Percentiles rank a stretch among this genome's conserved stretches.
phyloP scores from a whole-genome alignment of 345 rosid species.

The Angophora floribunda region DNA sequence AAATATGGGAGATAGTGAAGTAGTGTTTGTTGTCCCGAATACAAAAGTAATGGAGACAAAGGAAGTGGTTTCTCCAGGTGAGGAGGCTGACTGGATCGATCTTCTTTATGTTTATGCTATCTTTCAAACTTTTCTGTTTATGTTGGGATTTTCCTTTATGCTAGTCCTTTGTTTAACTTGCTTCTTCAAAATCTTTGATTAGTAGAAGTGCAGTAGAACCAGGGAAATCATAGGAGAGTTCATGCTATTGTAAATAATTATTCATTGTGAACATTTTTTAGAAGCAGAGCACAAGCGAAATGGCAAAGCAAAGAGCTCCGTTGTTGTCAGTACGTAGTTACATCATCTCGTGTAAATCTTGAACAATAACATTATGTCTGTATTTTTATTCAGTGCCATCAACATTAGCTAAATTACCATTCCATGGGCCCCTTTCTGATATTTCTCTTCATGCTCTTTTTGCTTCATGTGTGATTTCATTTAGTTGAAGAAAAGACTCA shows the following conservation, averaged over 20 bases:
- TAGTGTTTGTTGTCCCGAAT: not conserved
- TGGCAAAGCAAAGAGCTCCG: not conserved
- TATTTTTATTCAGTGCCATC: not conserved
- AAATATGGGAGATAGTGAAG: not conserved
- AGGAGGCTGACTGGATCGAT: not conserved
- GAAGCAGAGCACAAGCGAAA: not conserved
- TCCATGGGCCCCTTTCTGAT: not conserved
- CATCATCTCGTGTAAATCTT: not conserved
- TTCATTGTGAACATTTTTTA: not conserved
- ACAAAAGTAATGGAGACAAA: not conserved
- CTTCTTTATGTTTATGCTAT: not conserved
- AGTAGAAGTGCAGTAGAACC: not conserved
- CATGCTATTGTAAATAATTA: not conserved
- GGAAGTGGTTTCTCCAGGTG: not conserved
- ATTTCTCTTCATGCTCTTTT: not conserved
- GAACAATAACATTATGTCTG: not conserved
- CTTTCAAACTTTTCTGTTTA: not conserved
- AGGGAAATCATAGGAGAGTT: not conserved
- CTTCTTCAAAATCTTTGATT: not conserved
- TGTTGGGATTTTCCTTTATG: not conserved
- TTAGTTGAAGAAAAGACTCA: not conserved
- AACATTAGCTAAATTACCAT: not conserved
- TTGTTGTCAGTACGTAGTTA: not conserved
- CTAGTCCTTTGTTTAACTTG: not conserved
- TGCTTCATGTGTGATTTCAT: not conserved